Conservation (phyloP, 2,329 filamentous ascomycete species). For the Zasmidium cellare region DNA sequence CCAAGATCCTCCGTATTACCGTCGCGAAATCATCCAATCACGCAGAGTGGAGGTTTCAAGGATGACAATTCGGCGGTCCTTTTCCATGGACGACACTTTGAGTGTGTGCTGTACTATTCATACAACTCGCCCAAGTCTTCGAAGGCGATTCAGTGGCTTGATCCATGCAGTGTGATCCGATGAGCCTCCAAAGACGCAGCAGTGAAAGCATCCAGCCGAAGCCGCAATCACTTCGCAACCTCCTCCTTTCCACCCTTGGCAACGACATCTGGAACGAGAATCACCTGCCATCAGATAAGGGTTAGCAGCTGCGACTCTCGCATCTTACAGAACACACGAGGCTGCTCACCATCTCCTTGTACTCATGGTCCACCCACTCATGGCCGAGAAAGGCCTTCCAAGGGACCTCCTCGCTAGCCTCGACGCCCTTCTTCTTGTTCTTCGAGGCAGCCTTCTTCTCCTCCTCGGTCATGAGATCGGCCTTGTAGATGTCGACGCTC, state of each 20-base stretch:
- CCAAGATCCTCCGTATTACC: no score
- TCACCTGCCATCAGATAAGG: neutral
- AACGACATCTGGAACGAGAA: neutral
- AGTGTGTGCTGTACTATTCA: no score
- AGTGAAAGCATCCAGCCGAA: no score
- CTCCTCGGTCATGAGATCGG: slow-evolving; percentile 13
- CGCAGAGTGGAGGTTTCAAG: no score
- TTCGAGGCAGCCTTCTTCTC: slow-evolving; percentile 3
- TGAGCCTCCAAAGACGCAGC: no score
- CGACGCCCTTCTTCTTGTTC: neutral
- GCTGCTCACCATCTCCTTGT: slow-evolving; percentile 11
- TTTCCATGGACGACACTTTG: no score
- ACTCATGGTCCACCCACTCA: slow-evolving; percentile 14
- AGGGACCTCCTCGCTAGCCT: slow-evolving; percentile 10
- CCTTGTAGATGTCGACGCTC: slow-evolving; percentile 17
- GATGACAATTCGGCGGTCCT: no score
- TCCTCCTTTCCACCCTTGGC: slow-evolving; percentile 1
- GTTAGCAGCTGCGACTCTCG: neutral
- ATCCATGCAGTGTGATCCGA: no score
- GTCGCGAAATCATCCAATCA: no score
- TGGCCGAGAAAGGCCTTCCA: slow-evolving; percentile 16
- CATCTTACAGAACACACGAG: neutral
- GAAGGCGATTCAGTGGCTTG: no score
- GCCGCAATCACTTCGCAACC: neutral
- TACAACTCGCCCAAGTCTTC: no score